These are phyloP conservation scores for Boletus tomentosulus DNA, from an alignment of 768 basidiomycete genomes.

Conservation along the genomic window DNA sequence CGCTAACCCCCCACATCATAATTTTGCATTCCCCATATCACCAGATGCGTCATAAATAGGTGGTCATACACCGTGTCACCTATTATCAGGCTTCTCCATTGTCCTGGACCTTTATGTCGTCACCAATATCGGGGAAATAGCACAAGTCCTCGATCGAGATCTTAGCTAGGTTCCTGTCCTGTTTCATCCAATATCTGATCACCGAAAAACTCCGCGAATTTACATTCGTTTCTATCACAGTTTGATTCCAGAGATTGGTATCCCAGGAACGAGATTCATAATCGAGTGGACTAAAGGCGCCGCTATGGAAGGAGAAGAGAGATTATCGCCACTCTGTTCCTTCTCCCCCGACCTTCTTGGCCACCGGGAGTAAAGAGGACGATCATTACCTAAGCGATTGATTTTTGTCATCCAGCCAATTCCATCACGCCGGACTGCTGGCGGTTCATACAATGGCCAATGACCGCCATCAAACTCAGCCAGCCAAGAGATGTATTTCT, in stretches of 20 bases:
- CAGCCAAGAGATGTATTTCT: not conserved
- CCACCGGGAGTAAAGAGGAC: not conserved
- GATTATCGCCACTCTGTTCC: not conserved
- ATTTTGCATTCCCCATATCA: not conserved
- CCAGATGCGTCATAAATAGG: not conserved
- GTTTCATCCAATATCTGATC: not conserved
- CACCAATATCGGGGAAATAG: not conserved
- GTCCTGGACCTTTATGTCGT: not conserved
- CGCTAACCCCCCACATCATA: not conserved
- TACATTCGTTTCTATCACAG: too few relatives aligned
- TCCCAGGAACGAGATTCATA: not conserved
- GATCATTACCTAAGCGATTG: not conserved
- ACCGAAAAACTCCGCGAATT: slow-evolving; percentile 3
- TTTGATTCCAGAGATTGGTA: not conserved
- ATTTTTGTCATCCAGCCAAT: not conserved
- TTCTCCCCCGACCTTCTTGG: too few relatives aligned
- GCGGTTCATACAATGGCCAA: not conserved
- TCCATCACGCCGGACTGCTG: not conserved
- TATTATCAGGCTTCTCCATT: not conserved
- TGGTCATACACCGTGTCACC: not conserved
- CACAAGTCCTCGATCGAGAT: slow-evolving; percentile 1
- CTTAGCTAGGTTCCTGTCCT: not conserved
- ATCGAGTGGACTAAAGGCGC: not conserved
- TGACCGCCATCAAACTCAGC: not conserved
- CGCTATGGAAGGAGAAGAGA: not conserved